Base-by-base conservation (phyloP, 2,329 filamentous ascomycete genomes). In the Fusarium metavorans region DNA sequence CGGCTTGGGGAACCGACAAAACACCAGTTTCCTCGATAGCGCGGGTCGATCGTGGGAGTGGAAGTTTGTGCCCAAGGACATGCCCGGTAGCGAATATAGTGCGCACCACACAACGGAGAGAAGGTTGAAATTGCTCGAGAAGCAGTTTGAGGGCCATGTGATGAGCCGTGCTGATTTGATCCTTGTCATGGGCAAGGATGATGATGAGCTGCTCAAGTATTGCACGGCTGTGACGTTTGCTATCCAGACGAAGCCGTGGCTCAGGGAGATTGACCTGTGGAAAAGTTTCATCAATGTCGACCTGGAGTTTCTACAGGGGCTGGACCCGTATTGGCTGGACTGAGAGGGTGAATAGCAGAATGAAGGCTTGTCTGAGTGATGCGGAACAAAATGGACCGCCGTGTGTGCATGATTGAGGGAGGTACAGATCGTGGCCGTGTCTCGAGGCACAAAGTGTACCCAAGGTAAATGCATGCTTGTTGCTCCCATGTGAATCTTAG, bases 231-330 rank as follows among this genome's bases (percentile, higher is more conserved):
- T 78, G 8, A 71, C 73, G 10, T 80, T 81, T 76, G 76, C 75
- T 0, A 35, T 81, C 1, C 78, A 80, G 67, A 80, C 77, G 18
- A 81, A 77, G 70, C 76, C 79, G 13, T 81, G 79, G 76, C 23
- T 79, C 14, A 71, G 75, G 2, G 78, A 81, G 11, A 54, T 80
- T 58, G 77, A 81, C 16, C 10, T 80, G 9, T 80, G 74, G 73
- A 80, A 80, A 77, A 80, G 78, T 35, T 81, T 80, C 30, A 63
- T 80, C 1, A 78, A 81, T 48, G 77, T 80, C 9, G 75, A 75
- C 8, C 25, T 78, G 35, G 73, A 66, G 1, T 68, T 81, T 41
- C 8, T 81, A 6, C 39, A 67, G 11, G 57, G 58, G 0, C 58
- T 80, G 34, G 76, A 79, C 23, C 16, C 62, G 1, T 69, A 60